These are phyloP conservation scores for Penicillium sp. DNA, from an alignment of 2,329 filamentous ascomycete species.

Conservation along the genomic window DNA sequence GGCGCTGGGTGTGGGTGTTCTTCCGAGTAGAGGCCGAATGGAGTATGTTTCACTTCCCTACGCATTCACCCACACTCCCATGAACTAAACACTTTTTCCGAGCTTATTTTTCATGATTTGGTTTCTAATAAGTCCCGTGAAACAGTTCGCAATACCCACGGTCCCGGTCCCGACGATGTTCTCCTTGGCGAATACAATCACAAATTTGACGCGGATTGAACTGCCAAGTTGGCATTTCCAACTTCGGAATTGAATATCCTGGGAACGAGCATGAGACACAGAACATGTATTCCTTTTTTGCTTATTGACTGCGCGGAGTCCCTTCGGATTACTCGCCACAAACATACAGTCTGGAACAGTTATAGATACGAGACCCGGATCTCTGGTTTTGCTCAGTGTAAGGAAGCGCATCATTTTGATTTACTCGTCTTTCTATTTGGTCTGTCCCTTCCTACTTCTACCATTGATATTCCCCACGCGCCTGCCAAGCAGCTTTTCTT, in stretches of 20 bases:
- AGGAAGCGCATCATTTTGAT: slow-evolving; percentile 9
- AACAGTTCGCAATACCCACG: slow-evolving; percentile 51
- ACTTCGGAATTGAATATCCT: slow-evolving; percentile 5
- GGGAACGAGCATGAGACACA: slow-evolving; percentile 21
- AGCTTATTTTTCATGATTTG: neutral
- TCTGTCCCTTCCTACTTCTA: neutral
- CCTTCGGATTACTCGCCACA: neutral
- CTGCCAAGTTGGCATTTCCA: neutral
- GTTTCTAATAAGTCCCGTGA: slow-evolving; percentile 16
- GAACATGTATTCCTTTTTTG: slow-evolving; percentile 8
- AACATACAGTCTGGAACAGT: slow-evolving; percentile 9
- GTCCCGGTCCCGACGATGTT: slow-evolving; percentile 61
- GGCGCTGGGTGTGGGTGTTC: slow-evolving; percentile 96
- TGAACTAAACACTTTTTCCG: neutral
- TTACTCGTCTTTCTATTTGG: neutral
- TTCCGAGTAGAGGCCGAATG: slow-evolving; percentile 93
- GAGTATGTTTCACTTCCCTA: slow-evolving; percentile 49
- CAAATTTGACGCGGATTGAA: slow-evolving; percentile 59
- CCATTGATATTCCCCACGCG: neutral
- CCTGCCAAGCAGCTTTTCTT: neutral
- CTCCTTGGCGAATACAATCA: slow-evolving; percentile 66
- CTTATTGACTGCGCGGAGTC: neutral
- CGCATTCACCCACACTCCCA: neutral
- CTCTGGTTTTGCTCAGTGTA: slow-evolving; percentile 8
- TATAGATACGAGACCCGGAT: slow-evolving; percentile 16